Base-by-base conservation (phyloP, 2,329 filamentous ascomycete genomes). In the Fusarium devonianum region DNA sequence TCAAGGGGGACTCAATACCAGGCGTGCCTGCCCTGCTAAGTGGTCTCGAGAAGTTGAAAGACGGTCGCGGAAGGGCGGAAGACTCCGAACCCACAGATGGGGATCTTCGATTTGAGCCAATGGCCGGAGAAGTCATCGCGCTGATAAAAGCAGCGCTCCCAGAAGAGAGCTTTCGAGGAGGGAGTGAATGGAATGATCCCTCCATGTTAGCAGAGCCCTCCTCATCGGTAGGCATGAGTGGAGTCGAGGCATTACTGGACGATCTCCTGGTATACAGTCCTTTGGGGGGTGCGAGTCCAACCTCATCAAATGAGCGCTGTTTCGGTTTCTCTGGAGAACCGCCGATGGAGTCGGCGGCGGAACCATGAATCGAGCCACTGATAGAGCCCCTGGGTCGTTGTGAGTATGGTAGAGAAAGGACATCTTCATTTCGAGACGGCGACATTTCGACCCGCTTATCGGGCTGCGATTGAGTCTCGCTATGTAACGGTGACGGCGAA, bases 1-100 rank as follows among this genome's bases (percentile, higher is more conserved):
- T 77, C 8, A 78, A 77, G 36, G 85, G 84, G 32, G 74, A 70
- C n/a, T 87, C 83, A 60, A 80, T 74, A 33, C 66, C 73, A 12
- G 83, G 83, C 10, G 81, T 85, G 53, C 84, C 85, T 52, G 85
- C 82, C 67, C 87, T 81, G 70, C 93, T 97, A 53, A 96, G 74
- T 0, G 94, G 94, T 32, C 94, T 83, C 1, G 94, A 97, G 70
- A 97, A 97, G 72, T 99, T 97, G 73, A 95, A 93, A 0, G 89
- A 85, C 1, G 91, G 89, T 12, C 87, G 83, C 10, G 87, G 84
- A 25, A 92, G 67, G 8, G 81, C 80, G 2, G 92, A 96, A 39
- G 84, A 83, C 54, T 96, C 90, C 1, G 93, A 97, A 53, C 86
- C 86, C 26, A 90, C 81, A 0, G 94, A 97, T 2, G 92, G 91